These are phyloP conservation scores for Pleurotus platypus DNA, from an alignment of 768 basidiomycete genomes.

Conservation along the genomic window DNA sequence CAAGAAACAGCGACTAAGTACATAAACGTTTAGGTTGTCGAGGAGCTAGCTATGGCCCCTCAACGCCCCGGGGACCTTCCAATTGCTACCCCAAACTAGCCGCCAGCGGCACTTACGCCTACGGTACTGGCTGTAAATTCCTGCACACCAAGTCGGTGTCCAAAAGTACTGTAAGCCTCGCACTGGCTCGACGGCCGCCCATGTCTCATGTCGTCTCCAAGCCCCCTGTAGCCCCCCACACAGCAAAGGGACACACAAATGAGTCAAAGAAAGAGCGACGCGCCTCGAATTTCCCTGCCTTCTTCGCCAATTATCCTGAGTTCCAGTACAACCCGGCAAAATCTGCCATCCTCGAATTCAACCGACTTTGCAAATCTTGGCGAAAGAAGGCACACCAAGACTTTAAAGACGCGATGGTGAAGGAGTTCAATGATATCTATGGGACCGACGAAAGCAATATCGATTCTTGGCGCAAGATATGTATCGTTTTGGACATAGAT, in stretches of 20 bases:
- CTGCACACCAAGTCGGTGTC: not conserved
- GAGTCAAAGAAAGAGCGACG: not conserved
- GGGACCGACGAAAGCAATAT: slow-evolving; percentile 27
- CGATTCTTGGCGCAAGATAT: slow-evolving; percentile 24
- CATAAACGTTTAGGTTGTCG: too few relatives aligned
- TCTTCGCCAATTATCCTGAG: slow-evolving; percentile 14
- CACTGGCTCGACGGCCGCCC: not conserved
- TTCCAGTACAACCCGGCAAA: slow-evolving; percentile 10
- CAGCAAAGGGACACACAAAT: not conserved
- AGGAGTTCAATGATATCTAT: slow-evolving; percentile 29
- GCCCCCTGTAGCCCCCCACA: too few relatives aligned
- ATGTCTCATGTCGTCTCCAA: not conserved
- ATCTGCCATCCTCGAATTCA: slow-evolving; percentile 11
- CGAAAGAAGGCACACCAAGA: slow-evolving; percentile 11
- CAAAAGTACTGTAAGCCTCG: not conserved
- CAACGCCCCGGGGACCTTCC: not conserved
- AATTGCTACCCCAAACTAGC: not conserved
- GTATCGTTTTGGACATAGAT: slow-evolving; percentile 19
- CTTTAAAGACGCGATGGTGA: slow-evolving; percentile 25
- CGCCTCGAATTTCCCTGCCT: slow-evolving; percentile 1
- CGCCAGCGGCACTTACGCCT: not conserved
- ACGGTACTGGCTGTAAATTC: not conserved
- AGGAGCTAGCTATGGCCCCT: too few relatives aligned
- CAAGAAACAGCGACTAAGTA: too few relatives aligned
- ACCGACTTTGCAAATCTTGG: slow-evolving; percentile 10